A percentile compares a stretch with the other conserved stretches of the same genome.
Evolutionary conservation across 768 basidiomycete species (phyloP).

Genomic region (Inosperma sp.): DNA sequence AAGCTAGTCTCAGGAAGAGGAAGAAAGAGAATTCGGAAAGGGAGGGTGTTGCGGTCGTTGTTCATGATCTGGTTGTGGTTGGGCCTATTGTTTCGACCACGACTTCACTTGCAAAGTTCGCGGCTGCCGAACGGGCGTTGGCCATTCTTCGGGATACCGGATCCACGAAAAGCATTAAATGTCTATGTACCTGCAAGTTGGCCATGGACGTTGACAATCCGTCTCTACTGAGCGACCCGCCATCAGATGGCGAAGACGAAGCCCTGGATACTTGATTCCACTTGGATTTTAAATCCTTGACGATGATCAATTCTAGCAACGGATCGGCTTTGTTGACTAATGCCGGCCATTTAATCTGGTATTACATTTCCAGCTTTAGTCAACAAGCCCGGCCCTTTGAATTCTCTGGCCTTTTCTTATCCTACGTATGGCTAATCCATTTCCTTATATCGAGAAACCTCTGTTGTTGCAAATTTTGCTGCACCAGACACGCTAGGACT

Average conservation of each 20-base stretch:
- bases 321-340: slow-evolving; percentile 26
- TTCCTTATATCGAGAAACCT: neutral
- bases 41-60: slow-evolving; percentile 51
- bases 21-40: slow-evolving; percentile 15
- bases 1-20: too few relatives aligned
- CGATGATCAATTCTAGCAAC: neutral
- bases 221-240: neutral
- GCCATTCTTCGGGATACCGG: slow-evolving; percentile 44
- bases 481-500: too few relatives aligned
- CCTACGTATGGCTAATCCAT: neutral
- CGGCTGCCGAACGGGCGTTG: slow-evolving; percentile 60
- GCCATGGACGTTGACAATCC: slow-evolving; percentile 2
- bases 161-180: slow-evolving; percentile 41
- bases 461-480: neutral
- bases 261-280: slow-evolving; percentile 6
- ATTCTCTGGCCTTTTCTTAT: neutral
- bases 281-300: neutral
- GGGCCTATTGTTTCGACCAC: slow-evolving; percentile 61
- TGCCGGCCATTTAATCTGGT: slow-evolving; percentile 18
- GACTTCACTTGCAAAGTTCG: slow-evolving; percentile 57
- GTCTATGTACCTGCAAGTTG: slow-evolving; percentile 35
- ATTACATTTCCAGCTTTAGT: slow-evolving; percentile 24
- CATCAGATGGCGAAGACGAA: slow-evolving; percentile 12
- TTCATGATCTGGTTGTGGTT: slow-evolving; percentile 53
- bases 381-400: slow-evolving; percentile 18